These are phyloP conservation scores for Kockiozyma suomiensis DNA, from an alignment of 805 yeast species.

Conservation along the genomic window DNA sequence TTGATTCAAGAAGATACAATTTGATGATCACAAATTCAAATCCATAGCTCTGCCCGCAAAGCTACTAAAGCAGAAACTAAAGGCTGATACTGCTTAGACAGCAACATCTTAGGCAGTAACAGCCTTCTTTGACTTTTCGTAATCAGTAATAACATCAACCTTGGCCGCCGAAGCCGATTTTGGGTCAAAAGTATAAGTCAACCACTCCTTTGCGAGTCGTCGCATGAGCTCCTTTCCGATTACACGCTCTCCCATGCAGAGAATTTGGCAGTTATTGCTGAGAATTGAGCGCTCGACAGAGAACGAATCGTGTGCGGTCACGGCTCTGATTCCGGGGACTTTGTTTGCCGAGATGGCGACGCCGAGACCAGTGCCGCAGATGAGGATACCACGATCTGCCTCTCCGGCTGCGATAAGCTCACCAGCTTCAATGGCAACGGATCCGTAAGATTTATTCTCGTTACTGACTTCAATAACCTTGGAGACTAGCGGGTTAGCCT, in stretches of 20 bases:
- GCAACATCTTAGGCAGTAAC: no score
- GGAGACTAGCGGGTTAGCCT: slow-evolving; percentile 22
- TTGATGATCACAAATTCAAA: no score
- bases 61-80: background rate
- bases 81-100: background rate
- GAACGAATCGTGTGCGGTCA: slow-evolving; percentile 53
- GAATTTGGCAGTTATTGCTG: slow-evolving; percentile 50
- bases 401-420: slow-evolving; percentile 47
- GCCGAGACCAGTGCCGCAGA: slow-evolving; percentile 55
- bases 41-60: no score
- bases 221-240: slow-evolving; percentile 50
- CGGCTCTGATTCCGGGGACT: slow-evolving; percentile 52
- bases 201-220: slow-evolving; percentile 51
- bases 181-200: slow-evolving; percentile 48
- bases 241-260: slow-evolving; percentile 55
- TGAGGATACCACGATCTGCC: slow-evolving; percentile 51
- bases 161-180: slow-evolving; percentile 49
- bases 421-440: slow-evolving; percentile 50
- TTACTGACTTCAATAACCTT: slow-evolving; percentile 20
- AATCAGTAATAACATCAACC: slow-evolving; percentile 37
- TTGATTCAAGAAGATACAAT: no score
- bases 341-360: slow-evolving; percentile 55
- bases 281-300: slow-evolving; percentile 51
- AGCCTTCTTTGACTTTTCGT: slow-evolving; percentile 14
- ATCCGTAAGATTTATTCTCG: slow-evolving; percentile 42